Base-by-base conservation (phyloP, 108 stramenopile species). In the Pseudonitzschia multiseries region DNA sequence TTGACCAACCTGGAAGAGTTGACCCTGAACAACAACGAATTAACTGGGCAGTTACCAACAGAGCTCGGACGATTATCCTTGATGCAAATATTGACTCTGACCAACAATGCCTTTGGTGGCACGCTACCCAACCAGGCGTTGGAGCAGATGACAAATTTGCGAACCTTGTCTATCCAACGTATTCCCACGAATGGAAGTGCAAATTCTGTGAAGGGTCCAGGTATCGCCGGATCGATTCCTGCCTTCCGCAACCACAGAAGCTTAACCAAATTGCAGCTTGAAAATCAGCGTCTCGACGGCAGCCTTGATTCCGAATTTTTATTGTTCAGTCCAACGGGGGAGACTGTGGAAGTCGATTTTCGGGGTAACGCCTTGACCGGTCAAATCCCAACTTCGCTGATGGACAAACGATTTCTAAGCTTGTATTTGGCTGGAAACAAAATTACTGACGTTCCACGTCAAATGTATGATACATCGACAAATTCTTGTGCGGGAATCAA, bases 1-100 rank as follows among this genome's bases (percentile, higher is more conserved):
- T 53, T 90, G 13, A 56, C 72, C 13, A 60, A 77, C 21, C 84
- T 92, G 33, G 54, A 73, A 22, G 83, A 83, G 43, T 68, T 94
- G 20, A 62, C 65, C 14, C 63, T 93, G 13, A 72, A 74, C 51
- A 74, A 87, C 50, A 92, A 84, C 54, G 78, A 71, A 3, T 79
- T 91, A 44, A 31, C 53, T 14, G 80, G 80, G 21, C 28, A 46
- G n/a, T 22, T 81, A 13, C 80, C 80, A 32, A 40, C 36, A 18
- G 61, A 69, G 22, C 61, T 81, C 15, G 71, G 72, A 46, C 24
- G 21, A 18, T 53, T 81, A 21, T 29, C 68, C 5, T 31, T 62
- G 9, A 41, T 81, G 21, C 67, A 73, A 59, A 70, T 62, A 22
- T 40, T 76, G 44, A 51, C 27, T 20, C 15, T 56, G 10, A 48